A percentile compares a stretch with the other conserved stretches of the same genome.
These are phyloP conservation scores for Neospora caninum DNA, from an alignment of 169 alveolate genomes.

Conservation along the genomic window DNA sequence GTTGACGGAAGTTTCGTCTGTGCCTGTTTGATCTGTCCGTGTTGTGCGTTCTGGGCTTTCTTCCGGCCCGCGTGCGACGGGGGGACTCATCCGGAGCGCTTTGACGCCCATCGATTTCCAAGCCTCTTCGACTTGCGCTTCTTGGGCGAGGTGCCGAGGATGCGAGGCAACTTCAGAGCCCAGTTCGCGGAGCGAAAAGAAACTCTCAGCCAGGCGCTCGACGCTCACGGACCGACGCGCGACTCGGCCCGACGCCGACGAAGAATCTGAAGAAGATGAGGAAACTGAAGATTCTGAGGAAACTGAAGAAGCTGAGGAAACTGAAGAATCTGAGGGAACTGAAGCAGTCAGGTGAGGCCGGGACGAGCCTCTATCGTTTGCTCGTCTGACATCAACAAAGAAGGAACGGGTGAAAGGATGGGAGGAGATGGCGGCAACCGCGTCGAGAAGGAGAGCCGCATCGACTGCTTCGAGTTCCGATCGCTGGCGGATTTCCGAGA, in stretches of 20 bases:
- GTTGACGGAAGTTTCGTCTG: no score
- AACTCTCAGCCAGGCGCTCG: background rate
- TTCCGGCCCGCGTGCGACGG: no score
- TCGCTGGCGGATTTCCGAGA: background rate
- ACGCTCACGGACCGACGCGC: background rate
- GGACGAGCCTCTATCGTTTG: no score
- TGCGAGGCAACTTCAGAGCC: background rate
- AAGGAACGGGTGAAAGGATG: background rate
- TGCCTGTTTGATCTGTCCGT: no score
- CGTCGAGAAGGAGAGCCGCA: constrained; percentile 16
- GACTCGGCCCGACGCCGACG: background rate
- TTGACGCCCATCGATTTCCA: background rate
- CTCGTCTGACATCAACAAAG: background rate
- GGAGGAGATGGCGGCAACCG: background rate
- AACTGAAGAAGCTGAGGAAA: background rate
- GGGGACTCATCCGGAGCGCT: background rate
- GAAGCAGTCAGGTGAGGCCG: background rate
- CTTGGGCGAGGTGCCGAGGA: background rate
- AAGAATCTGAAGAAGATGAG: background rate
- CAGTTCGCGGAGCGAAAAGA: background rate
- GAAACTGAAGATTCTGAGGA: background rate
- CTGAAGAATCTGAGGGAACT: background rate
- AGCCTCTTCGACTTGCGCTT: background rate
- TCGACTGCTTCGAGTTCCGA: background rate
- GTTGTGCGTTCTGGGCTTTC: no score